phyloP scores from a whole-genome alignment of 1,284 basidiomycete genomes.

The Amylostereum chailletii region DNA sequence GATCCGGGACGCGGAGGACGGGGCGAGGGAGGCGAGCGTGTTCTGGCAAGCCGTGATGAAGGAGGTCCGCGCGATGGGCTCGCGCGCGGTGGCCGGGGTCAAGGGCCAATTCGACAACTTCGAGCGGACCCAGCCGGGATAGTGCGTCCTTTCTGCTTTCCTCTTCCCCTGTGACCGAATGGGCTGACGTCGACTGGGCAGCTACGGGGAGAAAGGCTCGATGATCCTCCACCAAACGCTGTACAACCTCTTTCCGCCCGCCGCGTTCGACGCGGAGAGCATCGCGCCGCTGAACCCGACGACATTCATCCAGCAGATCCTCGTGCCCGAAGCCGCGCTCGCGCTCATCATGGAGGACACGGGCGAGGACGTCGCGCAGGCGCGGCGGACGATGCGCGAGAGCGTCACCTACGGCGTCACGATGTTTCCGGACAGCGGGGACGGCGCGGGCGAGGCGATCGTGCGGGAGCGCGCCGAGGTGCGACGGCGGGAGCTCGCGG shows the following conservation, averaged over 20 bases:
- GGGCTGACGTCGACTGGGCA: slow-evolving; percentile 19
- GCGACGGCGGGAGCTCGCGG: slow-evolving; percentile 51
- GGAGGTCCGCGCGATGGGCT: slow-evolving; percentile 54
- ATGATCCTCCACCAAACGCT: slow-evolving; percentile 71
- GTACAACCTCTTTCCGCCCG: slow-evolving; percentile 62
- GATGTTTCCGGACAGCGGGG: slow-evolving; percentile 53
- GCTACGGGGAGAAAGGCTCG: slow-evolving; percentile 74
- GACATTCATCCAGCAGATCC: slow-evolving; percentile 64
- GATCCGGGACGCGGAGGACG: slow-evolving; percentile 11
- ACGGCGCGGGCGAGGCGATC: slow-evolving; percentile 32
- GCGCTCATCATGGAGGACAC: slow-evolving; percentile 66
- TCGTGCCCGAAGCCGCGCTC: slow-evolving; percentile 70
- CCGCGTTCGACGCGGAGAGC: slow-evolving; percentile 38
- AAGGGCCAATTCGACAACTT: slow-evolving; percentile 68
- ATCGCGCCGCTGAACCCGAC: slow-evolving; percentile 56
- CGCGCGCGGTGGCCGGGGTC: slow-evolving; percentile 54
- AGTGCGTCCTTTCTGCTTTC: slow-evolving; percentile 42
- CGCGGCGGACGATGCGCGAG: slow-evolving; percentile 55
- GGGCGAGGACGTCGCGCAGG: slow-evolving; percentile 27
- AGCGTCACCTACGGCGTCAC: slow-evolving; percentile 69
- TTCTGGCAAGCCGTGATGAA: slow-evolving; percentile 63
- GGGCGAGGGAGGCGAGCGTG: slow-evolving; percentile 40
- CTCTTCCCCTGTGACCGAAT: slow-evolving; percentile 1
- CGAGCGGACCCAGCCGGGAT: slow-evolving; percentile 72
- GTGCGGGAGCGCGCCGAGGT: slow-evolving; percentile 57